Evolutionary conservation across 805 yeast species (phyloP).

Genomic region (Candida ascalaphidarum): DNA sequence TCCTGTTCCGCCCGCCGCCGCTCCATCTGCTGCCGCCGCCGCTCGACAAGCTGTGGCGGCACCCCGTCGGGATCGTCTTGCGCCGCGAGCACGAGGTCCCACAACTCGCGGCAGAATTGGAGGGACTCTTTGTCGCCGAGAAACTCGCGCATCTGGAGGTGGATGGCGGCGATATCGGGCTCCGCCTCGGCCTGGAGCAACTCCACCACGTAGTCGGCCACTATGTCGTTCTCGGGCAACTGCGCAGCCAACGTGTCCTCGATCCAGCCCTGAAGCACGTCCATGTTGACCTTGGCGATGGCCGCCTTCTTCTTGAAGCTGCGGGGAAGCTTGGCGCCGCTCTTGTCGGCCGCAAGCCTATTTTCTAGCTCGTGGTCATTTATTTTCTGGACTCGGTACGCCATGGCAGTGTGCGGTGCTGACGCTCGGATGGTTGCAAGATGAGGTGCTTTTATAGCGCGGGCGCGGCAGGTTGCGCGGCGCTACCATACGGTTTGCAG

Average conservation of each 20-base stretch:
- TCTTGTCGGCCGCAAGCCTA: too few species aligned
- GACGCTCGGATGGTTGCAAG: too few species aligned
- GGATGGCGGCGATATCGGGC: constrained; percentile 33
- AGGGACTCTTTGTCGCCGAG: constrained; percentile 31
- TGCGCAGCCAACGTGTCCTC: constrained; percentile 18
- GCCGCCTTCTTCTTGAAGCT: constrained; percentile 26
- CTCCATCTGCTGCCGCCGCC: constrained; percentile 9
- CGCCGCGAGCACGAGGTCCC: constrained; percentile 37
- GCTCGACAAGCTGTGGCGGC: constrained; percentile 23
- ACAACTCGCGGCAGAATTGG: constrained; percentile 32
- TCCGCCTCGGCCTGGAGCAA: constrained; percentile 21
- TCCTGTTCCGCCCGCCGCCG: constrained; percentile 1
- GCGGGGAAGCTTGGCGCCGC: too few species aligned
- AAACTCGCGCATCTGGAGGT: constrained; percentile 37
- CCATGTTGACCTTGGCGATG: constrained; percentile 28
- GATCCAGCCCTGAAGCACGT: constrained; percentile 35
- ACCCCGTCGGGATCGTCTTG: constrained; percentile 39
- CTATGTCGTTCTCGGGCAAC: constrained; percentile 45
- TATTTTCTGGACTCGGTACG: too few species aligned
- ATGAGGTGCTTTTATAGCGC: too few species aligned
- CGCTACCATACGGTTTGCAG: too few species aligned
- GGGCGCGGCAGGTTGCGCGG: too few species aligned
- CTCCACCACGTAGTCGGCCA: constrained; percentile 37
- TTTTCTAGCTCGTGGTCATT: too few species aligned
- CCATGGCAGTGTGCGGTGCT: too few species aligned